These are phyloP conservation scores for Pyronema omphalodes DNA, from an alignment of 495 filamentous ascomycete genomes.

Conservation along the genomic window DNA sequence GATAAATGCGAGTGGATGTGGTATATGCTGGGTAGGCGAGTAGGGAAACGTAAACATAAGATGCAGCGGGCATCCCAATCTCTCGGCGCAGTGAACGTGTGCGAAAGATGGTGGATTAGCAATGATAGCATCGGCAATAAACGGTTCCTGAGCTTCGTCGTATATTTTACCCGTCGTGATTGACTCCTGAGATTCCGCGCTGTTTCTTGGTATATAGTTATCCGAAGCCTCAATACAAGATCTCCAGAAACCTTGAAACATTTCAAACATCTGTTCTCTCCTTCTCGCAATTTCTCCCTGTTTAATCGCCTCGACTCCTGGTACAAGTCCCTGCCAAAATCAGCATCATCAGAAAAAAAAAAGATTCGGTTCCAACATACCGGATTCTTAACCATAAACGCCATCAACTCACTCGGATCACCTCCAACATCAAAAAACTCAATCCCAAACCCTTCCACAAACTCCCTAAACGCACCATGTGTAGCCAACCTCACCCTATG, in stretches of 20 bases:
- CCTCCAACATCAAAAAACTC: slow-evolving; percentile 60
- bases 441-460: slow-evolving; percentile 30
- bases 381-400: slow-evolving; percentile 68
- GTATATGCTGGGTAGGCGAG: slow-evolving; percentile 47
- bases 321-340: slow-evolving; percentile 37
- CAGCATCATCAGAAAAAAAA: not conserved
- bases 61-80: slow-evolving; percentile 44
- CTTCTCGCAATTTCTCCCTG: slow-evolving; percentile 44
- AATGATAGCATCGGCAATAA: slow-evolving; percentile 56
- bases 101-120: slow-evolving; percentile 50
- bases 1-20: slow-evolving; percentile 55
- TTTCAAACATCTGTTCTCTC: slow-evolving; percentile 42
- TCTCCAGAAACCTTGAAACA: slow-evolving; percentile 44
- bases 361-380: slow-evolving; percentile 4
- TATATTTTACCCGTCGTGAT: slow-evolving; percentile 12
- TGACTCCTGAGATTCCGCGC: slow-evolving; percentile 7
- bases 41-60: slow-evolving; percentile 54
- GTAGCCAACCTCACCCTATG: slow-evolving; percentile 54
- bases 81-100: slow-evolving; percentile 47
- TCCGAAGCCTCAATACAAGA: slow-evolving; percentile 39
- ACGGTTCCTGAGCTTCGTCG: slow-evolving; percentile 26
- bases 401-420: slow-evolving; percentile 57
- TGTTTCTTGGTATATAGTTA: slow-evolving; percentile 12
- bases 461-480: slow-evolving; percentile 46
- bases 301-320: slow-evolving; percentile 42